These are phyloP conservation scores for Mercurialis annua DNA, from an alignment of 345 rosid species.

Conservation along the genomic window DNA sequence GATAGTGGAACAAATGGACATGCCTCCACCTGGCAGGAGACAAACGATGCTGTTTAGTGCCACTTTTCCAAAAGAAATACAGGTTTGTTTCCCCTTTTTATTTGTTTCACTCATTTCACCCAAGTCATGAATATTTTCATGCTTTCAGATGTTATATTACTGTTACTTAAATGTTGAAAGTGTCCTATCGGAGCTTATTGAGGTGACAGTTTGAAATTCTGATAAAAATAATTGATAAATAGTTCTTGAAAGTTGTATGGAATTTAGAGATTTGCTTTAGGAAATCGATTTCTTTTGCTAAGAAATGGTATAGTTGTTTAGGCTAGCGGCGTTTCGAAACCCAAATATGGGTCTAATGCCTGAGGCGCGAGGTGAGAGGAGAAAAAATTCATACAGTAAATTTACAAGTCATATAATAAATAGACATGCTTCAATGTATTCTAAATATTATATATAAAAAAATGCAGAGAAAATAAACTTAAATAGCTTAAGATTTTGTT, in stretches of 20 bases:
- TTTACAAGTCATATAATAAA: too few species aligned
- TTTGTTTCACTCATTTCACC: not conserved
- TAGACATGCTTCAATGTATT: too few species aligned
- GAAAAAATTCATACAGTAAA: too few species aligned
- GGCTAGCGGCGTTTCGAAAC: too few species aligned
- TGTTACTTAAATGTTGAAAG: not conserved
- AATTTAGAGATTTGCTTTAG: too few species aligned
- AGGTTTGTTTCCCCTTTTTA: constrained; percentile 40
- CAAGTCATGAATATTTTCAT: not conserved
- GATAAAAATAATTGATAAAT: too few species aligned
- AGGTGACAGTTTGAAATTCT: not conserved
- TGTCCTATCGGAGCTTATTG: not conserved
- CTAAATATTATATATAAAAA: too few species aligned
- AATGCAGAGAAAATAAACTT: too few species aligned
- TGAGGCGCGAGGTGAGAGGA: too few species aligned
- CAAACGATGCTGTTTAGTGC: constrained; percentile 98
- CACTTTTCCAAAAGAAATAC: constrained; percentile 94
- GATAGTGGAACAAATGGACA: constrained; percentile 93
- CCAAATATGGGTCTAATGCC: too few species aligned
- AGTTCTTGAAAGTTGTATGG: too few species aligned
- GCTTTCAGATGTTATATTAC: not conserved
- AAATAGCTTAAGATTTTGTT: too few species aligned
- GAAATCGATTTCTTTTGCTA: not conserved
- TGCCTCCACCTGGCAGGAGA: constrained; percentile 83
- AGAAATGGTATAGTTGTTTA: not conserved